phyloP scores from a whole-genome alignment of 2,329 filamentous ascomycete species.

The Paracamarosporium sp. region DNA sequence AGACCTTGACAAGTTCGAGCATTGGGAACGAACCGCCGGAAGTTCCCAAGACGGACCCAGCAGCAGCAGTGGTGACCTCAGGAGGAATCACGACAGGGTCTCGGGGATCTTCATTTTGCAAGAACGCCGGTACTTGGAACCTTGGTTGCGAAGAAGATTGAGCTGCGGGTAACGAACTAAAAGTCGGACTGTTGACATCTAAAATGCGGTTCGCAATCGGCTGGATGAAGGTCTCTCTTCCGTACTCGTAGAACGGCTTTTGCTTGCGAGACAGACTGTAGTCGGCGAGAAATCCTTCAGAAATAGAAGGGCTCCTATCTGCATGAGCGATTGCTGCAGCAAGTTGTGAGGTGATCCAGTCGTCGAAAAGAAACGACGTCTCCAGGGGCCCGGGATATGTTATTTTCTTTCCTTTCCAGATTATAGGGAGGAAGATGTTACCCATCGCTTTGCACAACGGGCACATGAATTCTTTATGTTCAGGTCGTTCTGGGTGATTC shows the following conservation, averaged over 20 bases:
- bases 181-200: conserved; percentile 39
- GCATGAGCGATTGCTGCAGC: conserved; percentile 55
- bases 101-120: conserved; percentile 30
- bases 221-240: conserved; percentile 57
- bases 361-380: conserved; percentile 65
- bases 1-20: conserved; percentile 61
- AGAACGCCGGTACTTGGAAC: conserved; percentile 41
- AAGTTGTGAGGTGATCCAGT: conserved; percentile 71
- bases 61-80: conserved; percentile 24
- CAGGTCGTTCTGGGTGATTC: conserved; percentile 85
- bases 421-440: conserved; percentile 91
- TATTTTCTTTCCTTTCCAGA: conserved; percentile 93
- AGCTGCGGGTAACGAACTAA: conserved; percentile 27
- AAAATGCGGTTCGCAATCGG: conserved; percentile 53
- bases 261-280: conserved; percentile 47
- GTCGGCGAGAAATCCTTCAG: conserved; percentile 25
- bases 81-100: conserved; percentile 29
- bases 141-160: conserved; percentile 26
- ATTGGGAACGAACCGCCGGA: conserved; percentile 29
- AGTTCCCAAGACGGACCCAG: conserved; percentile 10
- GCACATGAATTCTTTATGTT: conserved; percentile 89
- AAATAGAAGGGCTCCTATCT: conserved; percentile 51
- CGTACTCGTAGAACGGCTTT: conserved; percentile 60
- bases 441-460: conserved; percentile 96
- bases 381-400: conserved; percentile 77